phyloP scores from a whole-genome alignment of 2,329 filamentous ascomycete genomes.

The Fusarium nanum region DNA sequence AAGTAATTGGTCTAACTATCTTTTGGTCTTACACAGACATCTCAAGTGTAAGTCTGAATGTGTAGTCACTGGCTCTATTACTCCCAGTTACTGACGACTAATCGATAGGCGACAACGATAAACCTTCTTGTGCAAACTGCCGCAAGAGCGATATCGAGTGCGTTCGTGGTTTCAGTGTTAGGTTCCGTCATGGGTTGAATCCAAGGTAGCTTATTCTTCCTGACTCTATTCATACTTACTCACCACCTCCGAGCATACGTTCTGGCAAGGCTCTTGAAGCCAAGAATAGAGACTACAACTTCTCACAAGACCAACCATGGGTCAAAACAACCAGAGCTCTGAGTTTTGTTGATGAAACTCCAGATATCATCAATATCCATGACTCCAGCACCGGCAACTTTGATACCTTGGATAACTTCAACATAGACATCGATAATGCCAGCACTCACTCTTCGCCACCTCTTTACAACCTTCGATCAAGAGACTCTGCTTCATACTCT shows the following conservation, averaged over 20 bases:
- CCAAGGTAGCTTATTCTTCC: slow-evolving; percentile 35
- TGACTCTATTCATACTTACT: neutral
- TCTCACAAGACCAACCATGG: slow-evolving; percentile 46
- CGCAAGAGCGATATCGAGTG: slow-evolving; percentile 45
- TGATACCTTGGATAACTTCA: slow-evolving; percentile 21
- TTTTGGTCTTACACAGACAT: slow-evolving; percentile 24
- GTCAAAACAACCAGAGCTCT: slow-evolving; percentile 43
- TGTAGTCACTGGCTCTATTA: neutral
- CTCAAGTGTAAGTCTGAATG: slow-evolving; percentile 37
- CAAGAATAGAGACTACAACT: slow-evolving; percentile 38
- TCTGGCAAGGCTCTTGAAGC: slow-evolving; percentile 32
- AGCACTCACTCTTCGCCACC: slow-evolving; percentile 30
- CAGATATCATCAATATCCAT: slow-evolving; percentile 46
- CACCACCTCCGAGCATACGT: slow-evolving; percentile 29
- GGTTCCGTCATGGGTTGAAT: slow-evolving; percentile 47
- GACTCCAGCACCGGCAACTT: slow-evolving; percentile 36
- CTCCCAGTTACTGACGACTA: neutral
- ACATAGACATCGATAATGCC: slow-evolving; percentile 2
- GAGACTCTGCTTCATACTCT: neutral
- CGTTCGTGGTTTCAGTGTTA: slow-evolving; percentile 45
- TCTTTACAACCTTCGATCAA: slow-evolving; percentile 4
- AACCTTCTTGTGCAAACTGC: slow-evolving; percentile 44
- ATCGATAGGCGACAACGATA: slow-evolving; percentile 37
- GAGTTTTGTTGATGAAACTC: slow-evolving; percentile 48
- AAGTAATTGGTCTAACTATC: slow-evolving; percentile 11